Evolutionary conservation across 345 rosid species (phyloP).

Genomic region (Moricandia moricandioides): DNA sequence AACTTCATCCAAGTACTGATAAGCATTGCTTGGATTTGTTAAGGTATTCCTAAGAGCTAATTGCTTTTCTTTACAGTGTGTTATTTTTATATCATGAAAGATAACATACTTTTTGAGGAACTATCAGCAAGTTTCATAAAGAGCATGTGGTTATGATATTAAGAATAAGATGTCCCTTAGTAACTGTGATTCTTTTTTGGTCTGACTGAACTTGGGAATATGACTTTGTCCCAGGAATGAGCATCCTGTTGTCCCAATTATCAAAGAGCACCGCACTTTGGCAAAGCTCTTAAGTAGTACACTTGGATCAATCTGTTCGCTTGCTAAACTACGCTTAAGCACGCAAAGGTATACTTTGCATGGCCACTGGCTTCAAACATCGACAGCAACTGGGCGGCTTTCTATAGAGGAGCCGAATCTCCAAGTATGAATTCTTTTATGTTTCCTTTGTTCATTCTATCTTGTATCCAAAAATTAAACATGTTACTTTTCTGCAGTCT

Average conservation of each 20-base stretch:
- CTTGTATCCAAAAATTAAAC: conserved; percentile 1
- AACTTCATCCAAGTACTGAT: conserved; percentile 88
- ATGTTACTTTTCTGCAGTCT: conserved; percentile 52
- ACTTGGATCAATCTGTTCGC: conserved; percentile 81
- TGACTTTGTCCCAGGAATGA: conserved; percentile 61
- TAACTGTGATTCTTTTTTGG: neutral
- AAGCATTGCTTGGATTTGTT: conserved; percentile 81
- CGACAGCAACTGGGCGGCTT: conserved; percentile 92
- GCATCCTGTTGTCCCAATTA: conserved; percentile 85
- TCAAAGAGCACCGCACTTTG: conserved; percentile 87
- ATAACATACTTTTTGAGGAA: neutral
- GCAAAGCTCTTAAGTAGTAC: conserved; percentile 87
- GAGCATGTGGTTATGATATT: neutral
- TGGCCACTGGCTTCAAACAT: conserved; percentile 97
- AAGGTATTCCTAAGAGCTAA: conserved; percentile 47
- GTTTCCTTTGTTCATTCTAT: neutral
- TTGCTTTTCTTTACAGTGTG: conserved; percentile 17
- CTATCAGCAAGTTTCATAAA: neutral
- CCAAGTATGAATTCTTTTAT: conserved; percentile 55
- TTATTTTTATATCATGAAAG: neutral
- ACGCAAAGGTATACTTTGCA: conserved; percentile 74
- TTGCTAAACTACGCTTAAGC: conserved; percentile 63
- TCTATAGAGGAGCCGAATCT: conserved; percentile 99
- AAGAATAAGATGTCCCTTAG: conserved; percentile 12
- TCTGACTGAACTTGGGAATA: conserved; percentile 3